Conservation (phyloP, 192 early-diverging fungal genomes). For the Backusella westeae region DNA sequence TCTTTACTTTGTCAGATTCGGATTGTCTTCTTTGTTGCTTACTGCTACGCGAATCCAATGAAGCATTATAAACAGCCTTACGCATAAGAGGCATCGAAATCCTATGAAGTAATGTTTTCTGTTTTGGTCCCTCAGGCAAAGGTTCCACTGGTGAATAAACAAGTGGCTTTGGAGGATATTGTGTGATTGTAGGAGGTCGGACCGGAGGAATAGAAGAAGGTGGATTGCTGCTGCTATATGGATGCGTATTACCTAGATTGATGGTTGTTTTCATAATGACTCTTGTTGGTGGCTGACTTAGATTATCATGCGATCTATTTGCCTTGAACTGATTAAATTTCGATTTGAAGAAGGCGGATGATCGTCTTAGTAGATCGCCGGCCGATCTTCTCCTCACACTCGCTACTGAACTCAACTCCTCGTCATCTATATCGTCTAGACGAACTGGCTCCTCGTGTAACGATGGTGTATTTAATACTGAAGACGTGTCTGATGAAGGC, state of each 20-base stretch:
- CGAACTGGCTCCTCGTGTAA: not conserved
- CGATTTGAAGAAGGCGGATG: conserved; percentile 20
- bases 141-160: conserved; percentile 27
- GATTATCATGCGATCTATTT: conserved; percentile 14
- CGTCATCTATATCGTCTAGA: conserved; percentile 3
- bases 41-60: not conserved
- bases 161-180: conserved; percentile 30
- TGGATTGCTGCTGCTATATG: conserved; percentile 13
- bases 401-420: not conserved
- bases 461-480: not conserved
- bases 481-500: not conserved
- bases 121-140: not conserved
- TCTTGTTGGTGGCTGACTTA: conserved; percentile 1
- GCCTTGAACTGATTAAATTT: conserved; percentile 16
- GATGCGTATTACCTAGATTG: not conserved
- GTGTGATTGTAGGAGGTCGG: conserved; percentile 20
- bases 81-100: conserved; percentile 17
- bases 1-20: not conserved
- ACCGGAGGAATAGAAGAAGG: conserved; percentile 5
- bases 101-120: conserved; percentile 8
- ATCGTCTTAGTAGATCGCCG: conserved; percentile 19
- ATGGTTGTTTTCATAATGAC: conserved; percentile 8
- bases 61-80: not conserved
- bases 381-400: conserved; percentile 12
- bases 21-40: conserved; percentile 4